Conservation (phyloP, 73 alveolate genomes). For the Stentor roeselii region DNA sequence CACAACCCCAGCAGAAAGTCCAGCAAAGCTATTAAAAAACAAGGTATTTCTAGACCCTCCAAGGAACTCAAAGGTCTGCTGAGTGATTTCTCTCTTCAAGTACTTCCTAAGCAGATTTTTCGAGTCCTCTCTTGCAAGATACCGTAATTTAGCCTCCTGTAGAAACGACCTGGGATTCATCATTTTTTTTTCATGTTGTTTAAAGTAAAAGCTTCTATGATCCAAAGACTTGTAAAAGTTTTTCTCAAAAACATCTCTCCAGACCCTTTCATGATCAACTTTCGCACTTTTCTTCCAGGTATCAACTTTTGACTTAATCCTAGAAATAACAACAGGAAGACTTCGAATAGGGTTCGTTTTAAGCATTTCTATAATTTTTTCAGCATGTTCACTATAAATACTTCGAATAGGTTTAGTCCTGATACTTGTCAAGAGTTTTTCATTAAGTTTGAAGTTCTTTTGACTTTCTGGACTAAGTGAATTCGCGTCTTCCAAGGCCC, state of each 20-base stretch:
- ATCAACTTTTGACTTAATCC: conserved; percentile 38
- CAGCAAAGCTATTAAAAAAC: conserved; percentile 6
- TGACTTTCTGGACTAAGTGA: not conserved
- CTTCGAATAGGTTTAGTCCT: not conserved
- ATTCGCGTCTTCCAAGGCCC: not conserved
- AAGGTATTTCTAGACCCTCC: conserved; percentile 19
- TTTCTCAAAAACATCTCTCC: conserved; percentile 47
- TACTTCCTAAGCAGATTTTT: not conserved
- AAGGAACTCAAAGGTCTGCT: conserved; percentile 1
- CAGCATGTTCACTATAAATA: conserved; percentile 26
- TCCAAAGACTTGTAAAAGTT: conserved; percentile 56
- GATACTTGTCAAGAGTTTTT: not conserved
- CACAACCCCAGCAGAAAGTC: conserved; percentile 6
- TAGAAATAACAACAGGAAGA: conserved; percentile 31
- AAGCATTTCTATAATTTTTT: conserved; percentile 40
- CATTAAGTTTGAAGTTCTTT: not conserved
- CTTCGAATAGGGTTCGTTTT: conserved; percentile 34
- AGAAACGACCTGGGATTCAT: not conserved
- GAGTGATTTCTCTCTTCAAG: not conserved
- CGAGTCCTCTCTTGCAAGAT: not conserved
- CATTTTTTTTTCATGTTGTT: conserved; percentile 39
- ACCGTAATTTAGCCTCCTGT: not conserved
- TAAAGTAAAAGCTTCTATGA: conserved; percentile 57
- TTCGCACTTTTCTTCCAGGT: conserved; percentile 33
- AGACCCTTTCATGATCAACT: conserved; percentile 31